phyloP scores from a whole-genome alignment of 805 yeast genomes.

The Starmerella bombi region DNA sequence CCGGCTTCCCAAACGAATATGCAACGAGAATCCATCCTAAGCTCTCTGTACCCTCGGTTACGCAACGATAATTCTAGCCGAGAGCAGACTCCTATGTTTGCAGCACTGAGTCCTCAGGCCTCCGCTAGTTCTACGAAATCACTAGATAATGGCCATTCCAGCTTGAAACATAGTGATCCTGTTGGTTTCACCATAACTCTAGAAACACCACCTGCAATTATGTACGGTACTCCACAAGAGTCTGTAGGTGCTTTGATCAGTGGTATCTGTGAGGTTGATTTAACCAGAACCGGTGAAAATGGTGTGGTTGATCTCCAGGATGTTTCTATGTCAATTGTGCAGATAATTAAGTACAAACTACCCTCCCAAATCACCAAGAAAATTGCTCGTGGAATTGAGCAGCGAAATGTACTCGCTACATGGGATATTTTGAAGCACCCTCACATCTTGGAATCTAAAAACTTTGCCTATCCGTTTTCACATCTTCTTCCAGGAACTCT shows the following conservation, averaged over 20 bases:
- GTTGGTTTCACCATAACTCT: constrained; percentile 26
- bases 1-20: too few relatives aligned
- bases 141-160: neutral
- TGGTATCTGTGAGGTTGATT: constrained; percentile 56
- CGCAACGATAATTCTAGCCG: neutral
- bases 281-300: constrained; percentile 37
- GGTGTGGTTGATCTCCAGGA: constrained; percentile 34
- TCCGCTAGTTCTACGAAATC: constrained; percentile 2
- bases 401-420: constrained; percentile 48
- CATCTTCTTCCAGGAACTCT: constrained; percentile 76
- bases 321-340: constrained; percentile 37
- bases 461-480: constrained; percentile 84
- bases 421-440: constrained; percentile 71
- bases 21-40: constrained; percentile 14
- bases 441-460: constrained; percentile 46
- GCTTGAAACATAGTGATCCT: neutral
- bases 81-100: neutral
- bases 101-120: constrained; percentile 9
- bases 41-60: constrained; percentile 12
- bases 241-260: constrained; percentile 76
- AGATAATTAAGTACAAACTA: constrained; percentile 36
- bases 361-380: constrained; percentile 12
- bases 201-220: constrained; percentile 82
- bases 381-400: constrained; percentile 15
- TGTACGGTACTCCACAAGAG: constrained; percentile 67